These are phyloP conservation scores for Globisporangium camurandrum DNA, from an alignment of 352 stramenopile genomes.

Conservation along the genomic window DNA sequence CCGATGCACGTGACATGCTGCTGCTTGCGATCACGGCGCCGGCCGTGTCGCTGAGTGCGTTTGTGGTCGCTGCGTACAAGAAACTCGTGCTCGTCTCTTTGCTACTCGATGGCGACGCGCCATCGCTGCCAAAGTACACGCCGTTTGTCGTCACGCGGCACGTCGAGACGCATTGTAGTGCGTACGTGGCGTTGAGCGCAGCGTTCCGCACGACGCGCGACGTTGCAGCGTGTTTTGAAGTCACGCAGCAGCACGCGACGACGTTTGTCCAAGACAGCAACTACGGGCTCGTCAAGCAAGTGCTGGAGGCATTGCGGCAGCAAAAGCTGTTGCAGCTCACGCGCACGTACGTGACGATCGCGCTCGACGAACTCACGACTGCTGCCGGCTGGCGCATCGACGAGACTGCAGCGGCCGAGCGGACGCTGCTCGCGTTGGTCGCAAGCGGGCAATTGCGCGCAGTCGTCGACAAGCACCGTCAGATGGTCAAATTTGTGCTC, in stretches of 20 bases:
- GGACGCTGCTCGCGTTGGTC: conserved; percentile 55
- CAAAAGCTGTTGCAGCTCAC: conserved; percentile 67
- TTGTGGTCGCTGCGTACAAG: conserved; percentile 81
- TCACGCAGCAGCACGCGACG: conserved; percentile 33
- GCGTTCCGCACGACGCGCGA: conserved; percentile 45
- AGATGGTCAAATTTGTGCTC: conserved; percentile 72
- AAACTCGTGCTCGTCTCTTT: conserved; percentile 69
- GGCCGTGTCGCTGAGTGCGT: conserved; percentile 60
- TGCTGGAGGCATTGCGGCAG: conserved; percentile 55
- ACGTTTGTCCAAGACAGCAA: conserved; percentile 58
- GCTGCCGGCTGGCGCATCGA: conserved; percentile 34
- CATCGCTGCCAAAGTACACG: conserved; percentile 71
- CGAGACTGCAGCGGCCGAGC: conserved; percentile 29
- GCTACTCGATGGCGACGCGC: conserved; percentile 40
- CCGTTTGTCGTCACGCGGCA: conserved; percentile 67
- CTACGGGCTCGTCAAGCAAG: conserved; percentile 74
- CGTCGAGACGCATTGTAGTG: conserved; percentile 53
- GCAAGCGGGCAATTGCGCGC: conserved; percentile 45
- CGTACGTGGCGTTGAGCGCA: conserved; percentile 48
- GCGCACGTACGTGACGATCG: conserved; percentile 75
- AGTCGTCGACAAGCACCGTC: conserved; percentile 69
- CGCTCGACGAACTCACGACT: conserved; percentile 46
- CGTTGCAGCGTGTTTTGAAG: conserved; percentile 18
- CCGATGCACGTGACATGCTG: conserved; percentile 69
- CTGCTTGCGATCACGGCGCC: conserved; percentile 66